These are phyloP conservation scores for Blastomyces gilchristii DNA, from an alignment of 2,329 filamentous ascomycete genomes.

Conservation along the genomic window DNA sequence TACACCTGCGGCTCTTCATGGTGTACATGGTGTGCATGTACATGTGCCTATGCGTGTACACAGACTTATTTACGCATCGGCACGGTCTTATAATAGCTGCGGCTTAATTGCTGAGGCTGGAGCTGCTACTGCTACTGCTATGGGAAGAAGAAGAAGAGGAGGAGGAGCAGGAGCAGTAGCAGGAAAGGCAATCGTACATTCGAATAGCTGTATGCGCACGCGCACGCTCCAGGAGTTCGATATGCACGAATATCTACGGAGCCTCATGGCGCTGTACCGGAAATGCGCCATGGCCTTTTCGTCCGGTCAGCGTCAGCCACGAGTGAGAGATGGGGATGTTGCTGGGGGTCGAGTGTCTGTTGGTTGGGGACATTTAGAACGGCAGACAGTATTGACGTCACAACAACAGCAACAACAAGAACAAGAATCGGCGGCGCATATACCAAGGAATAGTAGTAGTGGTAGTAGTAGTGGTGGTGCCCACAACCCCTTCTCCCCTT, in stretches of 20 bases:
- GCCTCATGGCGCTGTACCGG: background rate
- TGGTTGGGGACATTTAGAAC: background rate
- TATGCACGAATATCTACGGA: slow-evolving; percentile 1
- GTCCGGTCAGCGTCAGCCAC: background rate
- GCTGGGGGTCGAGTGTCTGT: too few relatives aligned
- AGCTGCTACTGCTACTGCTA: background rate
- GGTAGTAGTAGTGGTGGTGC: too few relatives aligned
- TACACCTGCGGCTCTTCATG: background rate
- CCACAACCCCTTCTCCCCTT: background rate
- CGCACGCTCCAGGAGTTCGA: background rate
- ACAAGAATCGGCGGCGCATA: background rate
- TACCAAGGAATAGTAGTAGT: too few relatives aligned
- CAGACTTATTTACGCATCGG: background rate
- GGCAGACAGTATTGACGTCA: background rate
- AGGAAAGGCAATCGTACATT: background rate
- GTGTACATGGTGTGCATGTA: too few relatives aligned
- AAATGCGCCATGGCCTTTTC: background rate
- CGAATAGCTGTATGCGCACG: background rate
- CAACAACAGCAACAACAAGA: too few relatives aligned
- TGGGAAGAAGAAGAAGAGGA: background rate
- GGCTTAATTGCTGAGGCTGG: background rate
- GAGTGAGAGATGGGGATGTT: background rate
- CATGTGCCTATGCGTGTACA: background rate
- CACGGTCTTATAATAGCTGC: background rate
- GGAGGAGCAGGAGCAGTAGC: background rate